These are phyloP conservation scores for Stagonosporopsis chrysanthemi DNA, from an alignment of 2,329 filamentous ascomycete genomes.

Conservation along the genomic window DNA sequence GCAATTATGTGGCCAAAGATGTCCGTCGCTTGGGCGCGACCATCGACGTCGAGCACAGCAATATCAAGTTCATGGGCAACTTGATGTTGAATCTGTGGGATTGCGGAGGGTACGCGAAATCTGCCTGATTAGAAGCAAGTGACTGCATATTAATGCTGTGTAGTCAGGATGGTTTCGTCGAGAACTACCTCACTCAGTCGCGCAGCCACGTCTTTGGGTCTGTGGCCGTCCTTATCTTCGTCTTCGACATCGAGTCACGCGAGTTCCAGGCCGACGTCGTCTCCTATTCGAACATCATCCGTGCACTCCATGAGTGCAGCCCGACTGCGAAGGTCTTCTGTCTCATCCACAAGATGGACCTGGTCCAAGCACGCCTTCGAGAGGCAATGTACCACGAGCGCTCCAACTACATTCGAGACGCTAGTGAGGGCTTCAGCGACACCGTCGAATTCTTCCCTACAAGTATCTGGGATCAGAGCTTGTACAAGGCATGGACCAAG, in stretches of 20 bases:
- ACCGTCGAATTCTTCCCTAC: conserved; percentile 85
- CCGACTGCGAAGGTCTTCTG: conserved; percentile 85
- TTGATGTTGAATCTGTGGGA: conserved; percentile 98
- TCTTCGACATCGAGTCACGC: conserved; percentile 97
- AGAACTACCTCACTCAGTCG: conserved; percentile 96
- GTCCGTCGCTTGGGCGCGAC: conserved; percentile 91
- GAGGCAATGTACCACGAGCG: conserved; percentile 86
- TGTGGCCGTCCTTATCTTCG: conserved; percentile 96
- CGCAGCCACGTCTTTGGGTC: conserved; percentile 96
- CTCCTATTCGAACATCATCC: conserved; percentile 90
- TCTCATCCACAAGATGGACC: conserved; percentile 98
- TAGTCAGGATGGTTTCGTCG: conserved; percentile 97
- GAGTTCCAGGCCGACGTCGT: conserved; percentile 93
- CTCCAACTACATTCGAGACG: conserved; percentile 76
- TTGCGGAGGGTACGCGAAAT: conserved; percentile 76
- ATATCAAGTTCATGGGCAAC: conserved; percentile 98
- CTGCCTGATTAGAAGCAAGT: neutral
- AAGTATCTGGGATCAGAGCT: conserved; percentile 97
- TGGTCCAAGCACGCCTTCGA: conserved; percentile 81
- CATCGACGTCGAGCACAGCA: conserved; percentile 97
- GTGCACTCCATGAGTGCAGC: conserved; percentile 86
- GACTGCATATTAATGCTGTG: conserved; percentile 16
- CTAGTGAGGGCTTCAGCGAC: conserved; percentile 72
- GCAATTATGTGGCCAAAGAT: conserved; percentile 97
- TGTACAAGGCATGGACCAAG: conserved; percentile 98